A percentile compares a stretch with the other conserved stretches of the same genome.
phyloP scores from a whole-genome alignment of 1,284 basidiomycete species.

The Pseudozyma sp. region DNA sequence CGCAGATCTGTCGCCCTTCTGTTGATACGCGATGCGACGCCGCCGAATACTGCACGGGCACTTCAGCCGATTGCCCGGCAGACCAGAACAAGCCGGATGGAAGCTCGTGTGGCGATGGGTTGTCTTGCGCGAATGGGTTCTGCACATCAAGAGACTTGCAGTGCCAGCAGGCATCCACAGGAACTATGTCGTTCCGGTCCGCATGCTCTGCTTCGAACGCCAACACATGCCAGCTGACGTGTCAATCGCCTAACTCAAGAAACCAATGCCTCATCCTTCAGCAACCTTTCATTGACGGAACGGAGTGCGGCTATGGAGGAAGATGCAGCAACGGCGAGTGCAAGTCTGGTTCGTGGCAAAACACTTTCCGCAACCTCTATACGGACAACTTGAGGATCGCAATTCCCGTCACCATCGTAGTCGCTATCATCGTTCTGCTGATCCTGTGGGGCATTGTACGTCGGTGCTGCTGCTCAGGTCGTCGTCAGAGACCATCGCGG shows the following conservation, averaged over 20 bases:
- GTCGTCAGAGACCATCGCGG: conserved; percentile 3
- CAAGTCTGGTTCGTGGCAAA: conserved; percentile 75
- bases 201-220: conserved; percentile 75
- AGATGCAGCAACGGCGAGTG: conserved; percentile 74
- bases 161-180: conserved; percentile 78
- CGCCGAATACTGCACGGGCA: conserved; percentile 84
- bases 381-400: conserved; percentile 59
- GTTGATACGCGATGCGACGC: conserved; percentile 80
- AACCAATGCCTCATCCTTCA: conserved; percentile 79
- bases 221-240: conserved; percentile 81
- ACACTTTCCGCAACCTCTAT: conserved; percentile 75
- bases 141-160: conserved; percentile 84
- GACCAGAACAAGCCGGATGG: conserved; percentile 80
- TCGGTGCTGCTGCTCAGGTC: conserved; percentile 41
- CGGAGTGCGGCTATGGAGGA: conserved; percentile 81
- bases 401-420: conserved; percentile 61
- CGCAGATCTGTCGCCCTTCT: conserved; percentile 78
- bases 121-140: conserved; percentile 82
- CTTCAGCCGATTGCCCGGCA: conserved; percentile 78
- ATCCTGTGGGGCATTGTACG: conserved; percentile 44
- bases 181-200: conserved; percentile 75
- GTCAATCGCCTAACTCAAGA: conserved; percentile 77
- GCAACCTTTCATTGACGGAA: conserved; percentile 83
- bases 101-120: conserved; percentile 71
- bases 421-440: conserved; percentile 50